These are phyloP conservation scores for Nannochloropsis granulata DNA, from an alignment of 108 stramenopile genomes.

Conservation along the genomic window DNA sequence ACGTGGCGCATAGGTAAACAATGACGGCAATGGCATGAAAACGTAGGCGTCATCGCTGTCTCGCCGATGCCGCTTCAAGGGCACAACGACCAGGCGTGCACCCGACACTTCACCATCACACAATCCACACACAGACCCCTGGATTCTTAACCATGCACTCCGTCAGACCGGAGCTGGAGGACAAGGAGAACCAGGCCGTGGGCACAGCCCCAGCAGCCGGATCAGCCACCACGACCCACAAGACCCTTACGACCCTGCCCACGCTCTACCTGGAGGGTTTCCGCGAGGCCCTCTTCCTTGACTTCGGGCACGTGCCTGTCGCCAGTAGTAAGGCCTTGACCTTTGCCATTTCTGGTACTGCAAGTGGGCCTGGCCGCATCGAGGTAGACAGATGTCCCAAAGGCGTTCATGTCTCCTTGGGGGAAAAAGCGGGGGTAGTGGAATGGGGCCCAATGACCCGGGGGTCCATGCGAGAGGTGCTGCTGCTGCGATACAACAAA, in stretches of 20 bases:
- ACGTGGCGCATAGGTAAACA: no score
- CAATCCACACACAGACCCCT: no score
- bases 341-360: neutral
- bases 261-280: neutral
- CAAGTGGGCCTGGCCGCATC: neutral
- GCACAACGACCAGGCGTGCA: no score
- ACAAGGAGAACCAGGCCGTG: no score
- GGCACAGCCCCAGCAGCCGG: no score
- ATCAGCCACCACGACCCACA: no score
- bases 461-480: neutral
- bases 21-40: no score
- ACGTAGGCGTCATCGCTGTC: no score
- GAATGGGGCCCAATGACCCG: neutral
- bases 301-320: neutral
- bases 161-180: no score
- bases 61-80: no score
- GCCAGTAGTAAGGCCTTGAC: neutral
- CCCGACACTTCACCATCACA: no score
- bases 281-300: neutral
- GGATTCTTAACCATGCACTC: no score
- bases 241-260: neutral
- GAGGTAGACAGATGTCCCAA: neutral
- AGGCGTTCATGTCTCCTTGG: neutral
- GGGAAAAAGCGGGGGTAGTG: neutral
- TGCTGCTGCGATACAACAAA: neutral